These are phyloP conservation scores for Starmerella etchellsii DNA, from an alignment of 805 yeast genomes.

Conservation along the genomic window DNA sequence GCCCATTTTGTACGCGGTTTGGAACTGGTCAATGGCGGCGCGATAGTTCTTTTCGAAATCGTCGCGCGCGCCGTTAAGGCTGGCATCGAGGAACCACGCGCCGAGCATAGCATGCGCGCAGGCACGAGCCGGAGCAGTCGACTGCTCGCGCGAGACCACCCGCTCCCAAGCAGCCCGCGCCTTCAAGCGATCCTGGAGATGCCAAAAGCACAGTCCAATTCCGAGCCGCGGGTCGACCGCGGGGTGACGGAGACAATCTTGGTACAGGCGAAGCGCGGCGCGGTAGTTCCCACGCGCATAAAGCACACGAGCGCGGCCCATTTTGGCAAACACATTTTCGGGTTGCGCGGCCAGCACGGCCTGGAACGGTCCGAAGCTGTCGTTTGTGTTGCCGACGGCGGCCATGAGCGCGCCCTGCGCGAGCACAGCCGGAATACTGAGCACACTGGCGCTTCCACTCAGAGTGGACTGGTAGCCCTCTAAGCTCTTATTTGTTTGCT, in stretches of 20 bases:
- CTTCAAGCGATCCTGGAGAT: constrained; percentile 58
- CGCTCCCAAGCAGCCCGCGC: constrained; percentile 79
- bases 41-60: constrained; percentile 51
- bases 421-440: constrained; percentile 39
- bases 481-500: constrained; percentile 28
- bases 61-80: constrained; percentile 41
- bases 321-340: constrained; percentile 57
- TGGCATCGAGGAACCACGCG: constrained; percentile 53
- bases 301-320: constrained; percentile 74
- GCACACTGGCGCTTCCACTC: constrained; percentile 11
- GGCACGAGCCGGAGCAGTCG: constrained; percentile 25
- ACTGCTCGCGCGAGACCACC: constrained; percentile 40
- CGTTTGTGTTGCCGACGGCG: constrained; percentile 50
- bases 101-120: constrained; percentile 56
- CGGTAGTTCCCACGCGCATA: constrained; percentile 60
- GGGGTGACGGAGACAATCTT: constrained; percentile 52
- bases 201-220: constrained; percentile 89
- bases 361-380: constrained; percentile 60
- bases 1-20: constrained; percentile 31
- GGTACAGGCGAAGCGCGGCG: constrained; percentile 69
- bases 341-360: constrained; percentile 37
- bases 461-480: constrained; percentile 38
- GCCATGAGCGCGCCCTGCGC: constrained; percentile 56
- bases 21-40: constrained; percentile 39
- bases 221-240: constrained; percentile 52